These are phyloP conservation scores for Pseudopithomyces chartarum DNA, from an alignment of 2,329 filamentous ascomycete genomes.

Conservation along the genomic window DNA sequence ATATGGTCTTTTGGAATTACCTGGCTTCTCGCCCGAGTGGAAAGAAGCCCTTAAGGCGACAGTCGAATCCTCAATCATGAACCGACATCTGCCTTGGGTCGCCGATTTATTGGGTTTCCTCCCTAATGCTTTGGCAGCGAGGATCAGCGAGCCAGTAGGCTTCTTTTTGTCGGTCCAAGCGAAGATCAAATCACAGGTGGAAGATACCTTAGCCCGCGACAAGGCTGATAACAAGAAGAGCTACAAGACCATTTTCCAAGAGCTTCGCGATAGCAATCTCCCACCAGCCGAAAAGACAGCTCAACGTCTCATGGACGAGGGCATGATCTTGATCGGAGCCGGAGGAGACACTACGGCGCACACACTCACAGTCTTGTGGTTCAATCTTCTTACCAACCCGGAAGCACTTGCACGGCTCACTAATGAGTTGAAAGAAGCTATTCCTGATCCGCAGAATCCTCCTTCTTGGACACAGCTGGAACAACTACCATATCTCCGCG, in stretches of 20 bases:
- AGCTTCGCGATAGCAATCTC: slow-evolving; percentile 30
- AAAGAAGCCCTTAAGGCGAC: not conserved
- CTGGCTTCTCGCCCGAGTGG: slow-evolving; percentile 6
- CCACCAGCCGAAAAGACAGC: slow-evolving; percentile 21
- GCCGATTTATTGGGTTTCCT: not conserved
- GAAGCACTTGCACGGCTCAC: not conserved
- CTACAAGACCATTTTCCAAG: slow-evolving; percentile 35
- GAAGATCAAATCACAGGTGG: not conserved
- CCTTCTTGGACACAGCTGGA: slow-evolving; percentile 24
- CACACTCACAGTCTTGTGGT: slow-evolving; percentile 3
- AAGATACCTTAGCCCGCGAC: not conserved
- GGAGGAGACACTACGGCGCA: slow-evolving; percentile 11
- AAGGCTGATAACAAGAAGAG: not conserved
- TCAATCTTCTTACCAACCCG: slow-evolving; percentile 11
- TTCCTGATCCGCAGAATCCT: slow-evolving; percentile 10
- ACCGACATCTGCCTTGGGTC: slow-evolving; percentile 11
- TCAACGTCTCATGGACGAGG: slow-evolving; percentile 16
- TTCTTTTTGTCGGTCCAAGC: slow-evolving; percentile 1
- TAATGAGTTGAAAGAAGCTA: slow-evolving; percentile 20
- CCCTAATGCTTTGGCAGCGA: not conserved
- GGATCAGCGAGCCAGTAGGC: slow-evolving; percentile 3
- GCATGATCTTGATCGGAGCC: slow-evolving; percentile 7
- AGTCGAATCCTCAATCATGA: not conserved
- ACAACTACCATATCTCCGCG: slow-evolving; percentile 38
- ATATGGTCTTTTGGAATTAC: slow-evolving; percentile 8